Conservation (phyloP, 768 basidiomycete species). For the Auricularia auricula-judae region DNA sequence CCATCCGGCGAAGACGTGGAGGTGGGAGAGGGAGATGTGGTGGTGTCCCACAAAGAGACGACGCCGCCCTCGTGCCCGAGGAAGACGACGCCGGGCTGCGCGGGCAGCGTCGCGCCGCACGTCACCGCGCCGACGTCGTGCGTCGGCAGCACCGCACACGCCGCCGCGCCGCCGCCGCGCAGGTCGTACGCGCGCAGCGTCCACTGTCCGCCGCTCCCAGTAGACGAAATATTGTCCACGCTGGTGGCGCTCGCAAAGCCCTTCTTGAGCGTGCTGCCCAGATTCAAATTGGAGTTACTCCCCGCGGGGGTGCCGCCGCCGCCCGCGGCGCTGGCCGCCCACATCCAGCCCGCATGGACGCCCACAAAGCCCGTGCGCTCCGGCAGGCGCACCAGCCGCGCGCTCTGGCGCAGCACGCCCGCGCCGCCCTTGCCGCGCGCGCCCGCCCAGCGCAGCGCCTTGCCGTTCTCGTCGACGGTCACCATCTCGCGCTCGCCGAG, state of each 20-base stretch:
- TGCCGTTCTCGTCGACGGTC: constrained; percentile 77
- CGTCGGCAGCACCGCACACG: constrained; percentile 44
- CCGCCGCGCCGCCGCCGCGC: constrained; percentile 16
- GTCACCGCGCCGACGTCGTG: constrained; percentile 78
- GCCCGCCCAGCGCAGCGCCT: constrained; percentile 62
- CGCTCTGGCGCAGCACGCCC: constrained; percentile 30
- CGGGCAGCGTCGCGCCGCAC: constrained; percentile 64
- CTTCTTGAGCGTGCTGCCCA: not conserved
- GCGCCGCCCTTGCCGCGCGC: constrained; percentile 23
- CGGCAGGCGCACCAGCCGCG: constrained; percentile 53
- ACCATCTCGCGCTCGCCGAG: constrained; percentile 63
- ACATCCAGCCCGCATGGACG: constrained; percentile 64
- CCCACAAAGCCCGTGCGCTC: constrained; percentile 78
- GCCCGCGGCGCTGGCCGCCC: constrained; percentile 62
- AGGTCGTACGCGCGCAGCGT: constrained; percentile 76
- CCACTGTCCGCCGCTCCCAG: constrained; percentile 20
- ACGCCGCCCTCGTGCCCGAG: constrained; percentile 89
- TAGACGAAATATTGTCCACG: not conserved
- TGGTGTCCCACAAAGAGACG: constrained; percentile 64
- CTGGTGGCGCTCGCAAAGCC: not conserved
- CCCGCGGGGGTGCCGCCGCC: constrained; percentile 29
- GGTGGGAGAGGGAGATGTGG: constrained; percentile 15
- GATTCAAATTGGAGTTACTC: constrained; percentile 19
- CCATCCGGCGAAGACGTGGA: constrained; percentile 31
- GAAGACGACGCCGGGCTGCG: constrained; percentile 55